Conservation (phyloP, 2,329 filamentous ascomycete species). For the Ilyonectria robusta region DNA sequence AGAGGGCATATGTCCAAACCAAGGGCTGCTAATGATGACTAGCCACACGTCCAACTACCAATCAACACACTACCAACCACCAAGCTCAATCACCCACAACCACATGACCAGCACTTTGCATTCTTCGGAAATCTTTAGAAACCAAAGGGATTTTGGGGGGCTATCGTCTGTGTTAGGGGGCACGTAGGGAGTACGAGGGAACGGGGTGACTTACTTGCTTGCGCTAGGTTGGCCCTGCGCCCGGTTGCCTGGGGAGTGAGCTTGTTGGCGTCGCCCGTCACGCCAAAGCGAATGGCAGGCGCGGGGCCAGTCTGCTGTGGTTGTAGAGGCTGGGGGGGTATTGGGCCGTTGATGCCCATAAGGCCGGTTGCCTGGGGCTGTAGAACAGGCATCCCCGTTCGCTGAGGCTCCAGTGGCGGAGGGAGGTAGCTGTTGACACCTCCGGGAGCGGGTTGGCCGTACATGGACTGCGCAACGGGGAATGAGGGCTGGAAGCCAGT, state of each 20-base stretch:
- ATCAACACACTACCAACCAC: slow-evolving; percentile 25
- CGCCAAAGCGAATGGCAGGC: slow-evolving; percentile 90
- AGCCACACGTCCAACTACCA: slow-evolving; percentile 20
- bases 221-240: slow-evolving; percentile 87
- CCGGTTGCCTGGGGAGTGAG: slow-evolving; percentile 90
- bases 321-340: slow-evolving; percentile 60
- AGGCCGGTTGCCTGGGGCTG: slow-evolving; percentile 66
- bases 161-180: slow-evolving; percentile 50
- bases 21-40: slow-evolving; percentile 18
- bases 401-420: slow-evolving; percentile 72
- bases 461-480: slow-evolving; percentile 63
- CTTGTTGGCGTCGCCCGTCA: slow-evolving; percentile 80
- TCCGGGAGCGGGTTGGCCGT: slow-evolving; percentile 59
- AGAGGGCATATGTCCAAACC: slow-evolving; percentile 45
- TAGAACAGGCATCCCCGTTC: slow-evolving; percentile 65
- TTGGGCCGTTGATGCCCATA: slow-evolving; percentile 63
- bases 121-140: slow-evolving; percentile 53
- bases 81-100: slow-evolving; percentile 10
- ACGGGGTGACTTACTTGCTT: slow-evolving; percentile 86
- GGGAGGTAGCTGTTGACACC: slow-evolving; percentile 72
- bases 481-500: slow-evolving; percentile 71
- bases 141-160: slow-evolving; percentile 69
- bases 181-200: neutral
- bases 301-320: slow-evolving; percentile 74
- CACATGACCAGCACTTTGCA: slow-evolving; percentile 10